phyloP scores from a whole-genome alignment of 108 stramenopile genomes.

The Epithemia pelagica region DNA sequence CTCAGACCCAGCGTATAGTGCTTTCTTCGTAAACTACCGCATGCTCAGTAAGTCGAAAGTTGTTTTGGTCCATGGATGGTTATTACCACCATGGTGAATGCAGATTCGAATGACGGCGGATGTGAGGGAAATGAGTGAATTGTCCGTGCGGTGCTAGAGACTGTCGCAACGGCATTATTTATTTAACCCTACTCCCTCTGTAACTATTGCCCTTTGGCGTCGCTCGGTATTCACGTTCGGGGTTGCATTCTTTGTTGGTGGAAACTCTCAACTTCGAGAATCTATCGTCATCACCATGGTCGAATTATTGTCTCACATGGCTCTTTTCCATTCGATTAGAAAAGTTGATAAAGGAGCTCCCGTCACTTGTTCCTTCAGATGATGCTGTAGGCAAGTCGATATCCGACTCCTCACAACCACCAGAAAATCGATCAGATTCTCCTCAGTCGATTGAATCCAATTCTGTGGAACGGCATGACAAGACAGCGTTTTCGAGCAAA shows the following conservation, averaged over 20 bases:
- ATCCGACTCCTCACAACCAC: neutral
- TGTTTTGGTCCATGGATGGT: neutral
- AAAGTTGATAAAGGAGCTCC: conserved; percentile 77
- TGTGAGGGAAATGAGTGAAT: too few species aligned
- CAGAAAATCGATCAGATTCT: neutral
- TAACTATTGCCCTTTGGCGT: neutral
- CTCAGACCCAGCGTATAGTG: conserved; percentile 71
- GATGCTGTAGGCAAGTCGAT: neutral
- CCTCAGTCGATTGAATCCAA: neutral
- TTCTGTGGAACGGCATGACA: neutral
- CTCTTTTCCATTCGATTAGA: conserved; percentile 12
- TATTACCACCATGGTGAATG: too few species aligned
- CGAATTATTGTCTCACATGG: neutral
- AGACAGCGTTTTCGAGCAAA: neutral
- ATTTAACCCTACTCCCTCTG: neutral
- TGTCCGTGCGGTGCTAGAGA: neutral
- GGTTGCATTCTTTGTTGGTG: neutral
- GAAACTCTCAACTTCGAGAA: neutral
- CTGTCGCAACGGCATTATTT: neutral
- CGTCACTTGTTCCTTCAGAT: conserved; percentile 36
- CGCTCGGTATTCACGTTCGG: neutral
- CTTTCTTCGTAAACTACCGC: conserved; percentile 72
- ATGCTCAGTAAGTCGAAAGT: conserved; percentile 14
- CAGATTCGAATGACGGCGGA: too few species aligned
- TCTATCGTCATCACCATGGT: neutral